phyloP scores from a whole-genome alignment of 73 alveolate genomes.

The Paramecium caudatum region DNA sequence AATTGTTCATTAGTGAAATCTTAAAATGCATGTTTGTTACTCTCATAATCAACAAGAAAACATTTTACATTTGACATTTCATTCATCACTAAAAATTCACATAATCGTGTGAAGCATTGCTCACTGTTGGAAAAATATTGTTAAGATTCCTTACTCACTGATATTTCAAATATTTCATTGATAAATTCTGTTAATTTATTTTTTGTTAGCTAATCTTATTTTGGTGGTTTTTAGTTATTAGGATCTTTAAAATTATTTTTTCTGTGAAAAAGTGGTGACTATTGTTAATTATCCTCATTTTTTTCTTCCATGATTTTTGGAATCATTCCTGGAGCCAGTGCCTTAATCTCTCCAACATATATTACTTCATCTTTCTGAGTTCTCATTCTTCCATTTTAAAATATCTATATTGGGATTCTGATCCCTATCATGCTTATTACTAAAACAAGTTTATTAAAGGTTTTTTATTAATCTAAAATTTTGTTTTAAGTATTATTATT shows the following conservation, averaged over 20 bases:
- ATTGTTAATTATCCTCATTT: neutral
- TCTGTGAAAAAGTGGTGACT: neutral
- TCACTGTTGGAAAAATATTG: conserved; percentile 47
- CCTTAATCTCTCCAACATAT: conserved; percentile 1
- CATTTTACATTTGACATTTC: conserved; percentile 2
- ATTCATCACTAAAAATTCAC: conserved; percentile 29
- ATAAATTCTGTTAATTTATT: conserved; percentile 15
- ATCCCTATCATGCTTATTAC: conserved; percentile 14
- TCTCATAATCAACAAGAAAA: conserved; percentile 36
- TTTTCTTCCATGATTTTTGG: conserved; percentile 20
- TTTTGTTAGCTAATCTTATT: neutral
- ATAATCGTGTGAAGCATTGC: neutral
- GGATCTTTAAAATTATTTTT: neutral
- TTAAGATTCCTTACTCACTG: conserved; percentile 6
- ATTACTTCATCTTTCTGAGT: neutral
- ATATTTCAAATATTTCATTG: conserved; percentile 61
- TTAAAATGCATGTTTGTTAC: neutral
- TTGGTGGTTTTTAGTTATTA: no score
- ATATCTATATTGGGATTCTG: neutral
- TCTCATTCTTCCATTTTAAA: conserved; percentile 47
- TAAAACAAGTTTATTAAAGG: neutral
- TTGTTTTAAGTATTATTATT: neutral
- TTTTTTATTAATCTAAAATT: neutral
- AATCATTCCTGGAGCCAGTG: conserved; percentile 39
- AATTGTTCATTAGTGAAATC: conserved; percentile 3